phyloP scores from a whole-genome alignment of 441 rosid genomes.

The Gossypium aridum region DNA sequence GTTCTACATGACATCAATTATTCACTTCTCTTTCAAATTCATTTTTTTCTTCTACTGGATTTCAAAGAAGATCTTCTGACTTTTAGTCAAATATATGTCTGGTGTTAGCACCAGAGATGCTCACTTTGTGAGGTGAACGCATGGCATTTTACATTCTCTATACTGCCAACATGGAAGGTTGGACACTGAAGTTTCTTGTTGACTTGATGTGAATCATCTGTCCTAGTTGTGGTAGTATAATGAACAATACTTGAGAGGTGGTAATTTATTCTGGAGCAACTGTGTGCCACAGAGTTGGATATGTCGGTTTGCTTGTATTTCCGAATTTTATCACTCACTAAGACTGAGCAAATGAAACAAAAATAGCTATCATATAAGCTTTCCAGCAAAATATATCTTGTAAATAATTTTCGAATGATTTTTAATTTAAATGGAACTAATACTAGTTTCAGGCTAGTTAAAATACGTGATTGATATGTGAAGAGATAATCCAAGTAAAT shows the following conservation, averaged over 20 bases:
- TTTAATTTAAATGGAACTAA: not conserved
- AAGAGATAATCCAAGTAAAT: not conserved
- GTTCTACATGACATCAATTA: not conserved
- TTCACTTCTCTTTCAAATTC: not conserved
- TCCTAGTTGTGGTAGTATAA: not conserved
- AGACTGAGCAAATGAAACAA: not conserved
- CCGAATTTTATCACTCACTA: not conserved
- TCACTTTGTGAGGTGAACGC: not conserved
- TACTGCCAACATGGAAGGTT: not conserved
- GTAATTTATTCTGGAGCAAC: not conserved
- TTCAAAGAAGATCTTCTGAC: not conserved
- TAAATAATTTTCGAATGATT: not conserved
- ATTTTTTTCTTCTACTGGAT: not conserved
- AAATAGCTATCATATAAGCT: not conserved
- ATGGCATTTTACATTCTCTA: not conserved
- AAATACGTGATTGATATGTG: not conserved
- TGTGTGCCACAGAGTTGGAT: not conserved
- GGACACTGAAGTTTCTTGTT: slow-evolving; percentile 4
- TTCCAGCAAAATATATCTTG: not conserved
- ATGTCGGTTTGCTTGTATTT: not conserved
- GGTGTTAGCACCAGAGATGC: not conserved
- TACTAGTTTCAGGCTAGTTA: not conserved
- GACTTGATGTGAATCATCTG: slow-evolving; percentile 3
- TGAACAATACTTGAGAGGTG: not conserved
- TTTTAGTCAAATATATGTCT: not conserved